Conservation (phyloP, 441 rosid genomes). For the Corymbia citriodora region DNA sequence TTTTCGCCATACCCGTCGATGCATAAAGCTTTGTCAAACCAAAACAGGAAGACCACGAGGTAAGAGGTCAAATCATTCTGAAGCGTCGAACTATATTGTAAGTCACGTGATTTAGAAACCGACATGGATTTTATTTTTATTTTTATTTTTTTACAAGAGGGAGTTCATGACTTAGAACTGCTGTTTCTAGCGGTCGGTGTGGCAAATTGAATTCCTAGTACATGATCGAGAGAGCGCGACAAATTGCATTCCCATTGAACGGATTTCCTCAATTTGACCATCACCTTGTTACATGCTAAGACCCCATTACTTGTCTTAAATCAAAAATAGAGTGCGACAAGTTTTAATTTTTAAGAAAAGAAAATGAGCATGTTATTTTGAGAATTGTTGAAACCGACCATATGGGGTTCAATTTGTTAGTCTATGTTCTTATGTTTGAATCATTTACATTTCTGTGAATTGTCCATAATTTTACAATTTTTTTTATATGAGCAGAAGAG, state of each 20-base stretch:
- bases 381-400: background rate
- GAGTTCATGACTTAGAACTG: background rate
- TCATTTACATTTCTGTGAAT: background rate
- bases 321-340: background rate
- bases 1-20: background rate
- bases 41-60: background rate
- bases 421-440: background rate
- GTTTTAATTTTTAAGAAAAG: background rate
- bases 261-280: background rate
- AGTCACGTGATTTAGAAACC: background rate
- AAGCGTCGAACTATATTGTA: fast-evolving
- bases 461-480: fast-evolving
- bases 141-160: no score
- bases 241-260: background rate
- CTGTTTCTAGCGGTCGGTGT: background rate
- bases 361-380: background rate
- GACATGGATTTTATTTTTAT: background rate
- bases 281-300: background rate
- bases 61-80: background rate
- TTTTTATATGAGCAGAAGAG: background rate
- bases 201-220: background rate
- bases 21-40: background rate
- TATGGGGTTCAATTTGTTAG: background rate
- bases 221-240: background rate
- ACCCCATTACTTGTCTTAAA: background rate